These are phyloP conservation scores for Thozetella sp. DNA, from an alignment of 495 filamentous ascomycete species.

Conservation along the genomic window DNA sequence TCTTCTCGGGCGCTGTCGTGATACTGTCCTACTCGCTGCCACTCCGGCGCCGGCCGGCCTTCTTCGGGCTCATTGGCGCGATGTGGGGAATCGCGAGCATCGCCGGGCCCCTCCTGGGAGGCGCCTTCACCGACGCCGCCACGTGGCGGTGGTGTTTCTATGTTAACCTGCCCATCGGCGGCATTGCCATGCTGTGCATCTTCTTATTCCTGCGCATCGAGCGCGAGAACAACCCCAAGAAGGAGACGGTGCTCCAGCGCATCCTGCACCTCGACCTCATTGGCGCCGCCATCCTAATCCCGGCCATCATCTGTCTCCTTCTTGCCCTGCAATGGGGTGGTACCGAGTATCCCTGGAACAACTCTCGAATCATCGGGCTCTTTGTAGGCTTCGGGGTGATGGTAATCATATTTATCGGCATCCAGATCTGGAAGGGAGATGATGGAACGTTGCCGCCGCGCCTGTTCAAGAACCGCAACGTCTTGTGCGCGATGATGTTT, in stretches of 20 bases:
- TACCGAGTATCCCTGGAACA: conserved; percentile 52
- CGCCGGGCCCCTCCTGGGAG: conserved; percentile 43
- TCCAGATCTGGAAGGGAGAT: conserved; percentile 52
- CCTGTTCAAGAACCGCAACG: conserved; percentile 56
- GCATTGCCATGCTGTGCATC: conserved; percentile 53
- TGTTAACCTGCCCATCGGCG: conserved; percentile 65
- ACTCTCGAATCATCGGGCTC: conserved; percentile 41
- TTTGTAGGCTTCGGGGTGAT: conserved; percentile 51
- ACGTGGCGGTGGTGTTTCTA: conserved; percentile 63
- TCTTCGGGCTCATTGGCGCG: conserved; percentile 75
- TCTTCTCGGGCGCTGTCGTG: conserved; percentile 58
- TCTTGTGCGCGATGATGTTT: conserved; percentile 55
- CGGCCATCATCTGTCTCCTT: conserved; percentile 54
- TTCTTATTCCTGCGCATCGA: conserved; percentile 52
- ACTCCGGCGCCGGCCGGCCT: conserved; percentile 67
- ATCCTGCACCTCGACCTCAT: conserved; percentile 54
- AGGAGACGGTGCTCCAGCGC: conserved; percentile 30
- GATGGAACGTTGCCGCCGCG: conserved; percentile 58
- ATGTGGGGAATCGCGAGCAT: conserved; percentile 79
- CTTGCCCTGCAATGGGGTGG: conserved; percentile 70
- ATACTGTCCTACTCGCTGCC: conserved; percentile 72
- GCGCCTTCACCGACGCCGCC: conserved; percentile 45
- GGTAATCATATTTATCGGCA: conserved; percentile 44
- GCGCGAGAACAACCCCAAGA: conserved; percentile 26
- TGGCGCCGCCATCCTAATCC: conserved; percentile 52